Evolutionary conservation across 176 grass and related monocot species (phyloP).

Genomic region (Bromus sterilis): DNA sequence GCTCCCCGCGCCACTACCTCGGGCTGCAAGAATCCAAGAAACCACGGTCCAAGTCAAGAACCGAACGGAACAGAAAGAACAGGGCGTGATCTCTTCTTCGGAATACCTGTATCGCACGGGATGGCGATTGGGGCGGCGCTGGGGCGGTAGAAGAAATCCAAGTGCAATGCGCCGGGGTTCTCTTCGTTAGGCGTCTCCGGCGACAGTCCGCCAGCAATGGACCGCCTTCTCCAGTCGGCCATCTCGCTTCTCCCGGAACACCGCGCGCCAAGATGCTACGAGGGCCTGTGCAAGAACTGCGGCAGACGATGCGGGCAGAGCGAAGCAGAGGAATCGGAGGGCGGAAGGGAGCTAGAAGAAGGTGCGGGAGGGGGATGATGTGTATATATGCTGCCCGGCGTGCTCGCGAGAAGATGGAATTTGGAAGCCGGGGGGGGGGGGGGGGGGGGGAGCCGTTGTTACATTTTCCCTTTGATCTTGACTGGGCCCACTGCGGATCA

Average conservation of each 20-base stretch:
- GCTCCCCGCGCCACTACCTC: no score
- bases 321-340: not conserved
- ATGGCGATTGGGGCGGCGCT: not conserved
- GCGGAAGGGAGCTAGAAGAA: not conserved
- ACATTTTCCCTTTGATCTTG: not conserved
- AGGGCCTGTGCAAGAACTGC: not conserved
- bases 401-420: not conserved
- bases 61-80: no score
- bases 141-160: not conserved
- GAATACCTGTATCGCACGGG: not conserved
- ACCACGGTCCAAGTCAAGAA: not conserved
- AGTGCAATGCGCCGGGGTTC: not conserved
- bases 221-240: not conserved
- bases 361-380: not conserved
- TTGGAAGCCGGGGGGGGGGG: no score
- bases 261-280: not conserved
- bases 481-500: not conserved
- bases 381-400: not conserved
- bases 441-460: not conserved
- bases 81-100: not conserved
- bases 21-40: not conserved
- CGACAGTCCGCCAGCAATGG: not conserved
- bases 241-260: not conserved
- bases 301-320: not conserved
- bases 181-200: not conserved